Base-by-base conservation (phyloP, 2,329 filamentous ascomycete species). In the Clarireedia monteithiana region DNA sequence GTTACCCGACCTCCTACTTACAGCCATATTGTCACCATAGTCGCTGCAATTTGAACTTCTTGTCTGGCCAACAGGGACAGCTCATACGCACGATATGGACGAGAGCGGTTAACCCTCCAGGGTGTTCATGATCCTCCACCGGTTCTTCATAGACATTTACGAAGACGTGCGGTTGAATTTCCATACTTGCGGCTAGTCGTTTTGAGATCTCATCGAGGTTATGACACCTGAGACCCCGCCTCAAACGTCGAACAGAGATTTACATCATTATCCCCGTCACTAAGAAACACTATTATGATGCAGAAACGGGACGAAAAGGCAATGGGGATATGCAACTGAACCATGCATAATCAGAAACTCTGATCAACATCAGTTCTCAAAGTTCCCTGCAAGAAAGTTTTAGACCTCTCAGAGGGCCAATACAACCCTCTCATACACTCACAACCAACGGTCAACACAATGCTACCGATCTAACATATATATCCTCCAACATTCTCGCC, bases 321-420 rank as follows among this genome's bases (percentile, higher is more conserved):
- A 61, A 62, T 62, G 45, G 56, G 64, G 62, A 65, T 61, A 54
- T 67, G 64, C 64, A 66, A 66, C 63, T 61, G 60, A 58, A 60
- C 53, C 64, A 65, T 67, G 67, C 63, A 66, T 62, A 65, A 67
- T 69, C 61, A 65, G 67, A 69, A 69, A 69, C 67, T 61, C 59
- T 64, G 60, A 62, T 59, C 57, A 64, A 64, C 62, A 62, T 63
- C 61, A 58, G 58, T 61, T 56, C 54, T 54, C 58, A 34, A 24
- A 14, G 23, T 50, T 55, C 53, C 53, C 38, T 55, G 53, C 27
- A 45, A 50, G 53, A 44, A 38, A 17, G 53, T 50, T 50, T 55
- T 45, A 39, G 30, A 50, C 47, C 20, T 44, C 24, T 15, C 10
- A 44, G 15, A 55, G 20, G 26, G n/a, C 6, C 27, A 7, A 24